phyloP scores from a whole-genome alignment of 2,329 filamentous ascomycete species.

The Zymoseptoria crescenta region DNA sequence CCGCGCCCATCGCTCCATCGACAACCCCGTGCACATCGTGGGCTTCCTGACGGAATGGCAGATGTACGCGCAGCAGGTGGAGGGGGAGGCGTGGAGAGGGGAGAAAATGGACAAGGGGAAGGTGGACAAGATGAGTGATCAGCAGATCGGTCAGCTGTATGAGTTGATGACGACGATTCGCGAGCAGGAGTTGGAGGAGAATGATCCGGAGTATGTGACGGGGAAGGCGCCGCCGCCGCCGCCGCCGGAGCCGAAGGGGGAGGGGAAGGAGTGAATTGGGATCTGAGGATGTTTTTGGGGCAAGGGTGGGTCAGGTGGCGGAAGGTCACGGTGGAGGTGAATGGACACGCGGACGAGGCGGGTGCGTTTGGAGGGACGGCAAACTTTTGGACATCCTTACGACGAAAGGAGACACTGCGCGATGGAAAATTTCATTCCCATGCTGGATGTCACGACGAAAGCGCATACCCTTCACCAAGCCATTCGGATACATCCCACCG shows the following conservation, averaged over 20 bases:
- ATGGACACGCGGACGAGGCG: neutral
- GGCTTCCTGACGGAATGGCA: constrained; percentile 97
- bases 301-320: neutral
- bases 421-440: neutral
- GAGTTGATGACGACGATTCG: constrained; percentile 83
- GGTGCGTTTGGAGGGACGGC: neutral
- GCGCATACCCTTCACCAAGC: neutral
- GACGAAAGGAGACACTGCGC: neutral
- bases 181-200: constrained; percentile 41
- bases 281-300: neutral
- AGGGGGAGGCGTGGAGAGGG: constrained; percentile 77
- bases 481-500: neutral
- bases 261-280: neutral
- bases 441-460: neutral
- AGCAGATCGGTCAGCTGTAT: constrained; percentile 88
- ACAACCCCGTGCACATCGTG: constrained; percentile 89
- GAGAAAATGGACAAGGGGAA: constrained; percentile 77
- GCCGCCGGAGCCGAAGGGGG: constrained; percentile 8
- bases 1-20: constrained; percentile 68
- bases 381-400: neutral
- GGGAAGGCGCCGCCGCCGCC: constrained; percentile 9
- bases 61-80: constrained; percentile 82
- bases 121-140: constrained; percentile 90
- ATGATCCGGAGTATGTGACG: constrained; percentile 30
- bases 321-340: neutral